Evolutionary conservation across 352 stramenopile species (phyloP), one percentile per base, ranked within the genome.

Genomic region (Pythium rhizo-oryzae): DNA sequence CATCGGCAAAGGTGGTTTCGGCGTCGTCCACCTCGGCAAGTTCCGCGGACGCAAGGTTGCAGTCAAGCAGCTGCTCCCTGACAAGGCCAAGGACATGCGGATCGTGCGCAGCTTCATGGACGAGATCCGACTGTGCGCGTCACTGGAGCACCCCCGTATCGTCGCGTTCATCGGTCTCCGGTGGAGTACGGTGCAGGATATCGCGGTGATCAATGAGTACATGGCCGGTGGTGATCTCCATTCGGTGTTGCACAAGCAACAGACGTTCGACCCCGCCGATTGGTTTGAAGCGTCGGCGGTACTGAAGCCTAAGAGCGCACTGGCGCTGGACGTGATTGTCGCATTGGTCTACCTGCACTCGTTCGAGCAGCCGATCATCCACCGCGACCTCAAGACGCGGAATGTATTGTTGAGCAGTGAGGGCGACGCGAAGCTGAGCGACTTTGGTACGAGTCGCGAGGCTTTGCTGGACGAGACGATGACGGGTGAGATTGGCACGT

Each of bases 171-270:
- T 81, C 18, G 74, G 74, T 11, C 23, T 81, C 18, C 55, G 60
- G 15, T 81, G 74, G 74, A 79, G 37, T 25, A 79, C 59, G 25
- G 47, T 81, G 16, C n/a, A 72, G 24, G 68, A 81, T 46, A 30
- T 81, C 12, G 54, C 71, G 2, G 65, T 78, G n/a, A 56, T 81
- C 12, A 74, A 60, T 16, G 74, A 81, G 59, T 81, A 59, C 65
- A 77, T 78, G 72, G 47, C 41, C 15, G 55, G 64, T 12, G 74
- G 74, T 33, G 59, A 65, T 44, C 49, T 65, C 47, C 21, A 57
- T 15, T 6, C 54, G 8, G 35, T 23, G 23, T 21, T 60, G 4
- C 54, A 21, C 21, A 37, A n/a, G 35, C 54, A 49, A 8, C 54
- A 60, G 7, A 8, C n/a, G 37, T 50, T 21, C 4, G 24, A 39